Evolutionary conservation across 768 basidiomycete genomes (phyloP), one percentile per base, ranked within the genome.

Genomic region (Mycena maculata): DNA sequence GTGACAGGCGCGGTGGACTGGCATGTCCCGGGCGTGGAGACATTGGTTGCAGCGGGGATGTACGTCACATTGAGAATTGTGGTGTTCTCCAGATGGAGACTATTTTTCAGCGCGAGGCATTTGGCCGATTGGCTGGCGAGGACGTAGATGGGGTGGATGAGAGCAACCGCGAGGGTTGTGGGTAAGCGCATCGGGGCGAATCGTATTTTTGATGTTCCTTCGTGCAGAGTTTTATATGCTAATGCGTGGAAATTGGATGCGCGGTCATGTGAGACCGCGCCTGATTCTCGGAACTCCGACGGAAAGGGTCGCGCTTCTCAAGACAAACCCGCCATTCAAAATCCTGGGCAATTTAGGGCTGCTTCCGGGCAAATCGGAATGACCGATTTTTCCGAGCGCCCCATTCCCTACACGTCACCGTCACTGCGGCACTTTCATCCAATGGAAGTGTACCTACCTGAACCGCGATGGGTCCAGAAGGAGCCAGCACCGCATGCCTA

Each of bases 61-160:
- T 59, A 59, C 31, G 57, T 20, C 3, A 48, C 57, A 11, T 47
- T 48, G 30, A 59, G 33, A 22, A 59, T 48, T 4, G 57, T 59
- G 45, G 57, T 59, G 23, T 59, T 59, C 57, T 59, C 22, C 22
- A 59, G 31, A 36, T 59, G 57, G 20, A 59, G 57, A 38, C 33
- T 47, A 36, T 48, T 3, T 44, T 59, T 44, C 33, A 59, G n/a
- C 2, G 57, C 57, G 23, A 59, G 57, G 23, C 57, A 59, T 59
- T 48, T 47, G 11, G 45, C n/a, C 9, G 57, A 48, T 47, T 28
- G 55, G 10, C 10, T n/a, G 56, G 56, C 28, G 16, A 52, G 31
- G 31, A n/a, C 28, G 31, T n/a, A 52, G 2, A 52, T 8, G 31
- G 31, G 30, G n/a, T 33, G 52, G 52, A 53, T 1, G 22, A 53